A percentile compares a stretch with the other conserved stretches of the same genome.
Conservation (phyloP, 2,329 filamentous ascomycete genomes). For the Botrytis fabae region DNA sequence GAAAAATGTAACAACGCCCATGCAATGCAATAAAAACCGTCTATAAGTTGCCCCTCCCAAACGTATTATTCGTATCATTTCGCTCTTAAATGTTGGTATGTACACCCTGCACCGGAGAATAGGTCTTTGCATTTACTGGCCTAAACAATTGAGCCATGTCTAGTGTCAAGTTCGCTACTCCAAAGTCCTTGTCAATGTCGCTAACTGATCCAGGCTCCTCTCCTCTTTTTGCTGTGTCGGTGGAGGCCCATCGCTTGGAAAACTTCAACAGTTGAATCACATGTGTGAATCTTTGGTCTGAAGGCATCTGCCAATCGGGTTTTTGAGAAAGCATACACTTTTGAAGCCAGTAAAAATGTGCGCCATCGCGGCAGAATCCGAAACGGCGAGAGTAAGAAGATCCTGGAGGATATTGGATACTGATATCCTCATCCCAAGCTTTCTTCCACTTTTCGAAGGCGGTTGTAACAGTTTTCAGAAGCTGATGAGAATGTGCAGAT, state of each 20-base stretch:
- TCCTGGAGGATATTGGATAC: conserved; percentile 61
- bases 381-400: conserved; percentile 58
- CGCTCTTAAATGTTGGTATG: conserved; percentile 36
- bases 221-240: conserved; percentile 63
- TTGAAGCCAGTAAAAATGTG: conserved; percentile 73
- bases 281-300: conserved; percentile 61
- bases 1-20: conserved; percentile 23
- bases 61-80: conserved; percentile 30
- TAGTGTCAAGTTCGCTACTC: conserved; percentile 62
- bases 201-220: conserved; percentile 68
- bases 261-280: conserved; percentile 62
- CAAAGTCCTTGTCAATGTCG: conserved; percentile 68
- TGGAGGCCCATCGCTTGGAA: conserved; percentile 59
- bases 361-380: conserved; percentile 69
- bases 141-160: conserved; percentile 72
- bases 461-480: conserved; percentile 49
- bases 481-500: conserved; percentile 46
- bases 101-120: conserved; percentile 41
- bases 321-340: conserved; percentile 64
- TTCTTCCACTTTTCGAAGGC: conserved; percentile 72
- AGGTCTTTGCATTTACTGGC: conserved; percentile 51
- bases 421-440: conserved; percentile 70
- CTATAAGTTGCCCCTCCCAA: conserved; percentile 21
- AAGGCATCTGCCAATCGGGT: conserved; percentile 54
- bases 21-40: conserved; percentile 24